phyloP scores from a whole-genome alignment of 305 asterid genomes.

The Fraxinus latifolia region DNA sequence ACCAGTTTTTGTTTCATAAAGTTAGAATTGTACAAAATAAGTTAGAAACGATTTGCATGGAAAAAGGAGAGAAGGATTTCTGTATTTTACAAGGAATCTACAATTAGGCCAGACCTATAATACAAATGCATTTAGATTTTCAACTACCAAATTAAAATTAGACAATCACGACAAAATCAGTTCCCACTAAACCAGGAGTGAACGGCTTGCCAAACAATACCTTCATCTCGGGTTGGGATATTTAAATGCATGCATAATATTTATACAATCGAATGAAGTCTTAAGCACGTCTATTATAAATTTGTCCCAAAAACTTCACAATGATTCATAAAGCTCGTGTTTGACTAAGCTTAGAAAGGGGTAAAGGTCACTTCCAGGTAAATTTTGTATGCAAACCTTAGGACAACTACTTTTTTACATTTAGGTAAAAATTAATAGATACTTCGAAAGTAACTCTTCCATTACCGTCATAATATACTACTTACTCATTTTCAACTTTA shows the following conservation, averaged over 20 bases:
- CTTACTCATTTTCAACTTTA: background rate
- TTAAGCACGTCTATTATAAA: background rate
- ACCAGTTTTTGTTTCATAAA: background rate
- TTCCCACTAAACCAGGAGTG: background rate
- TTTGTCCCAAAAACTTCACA: background rate
- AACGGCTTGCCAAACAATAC: background rate
- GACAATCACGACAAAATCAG: background rate
- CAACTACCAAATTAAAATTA: slow-evolving; percentile 3
- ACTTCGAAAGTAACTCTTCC: background rate
- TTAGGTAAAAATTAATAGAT: background rate
- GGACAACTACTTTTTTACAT: background rate
- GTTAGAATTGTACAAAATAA: background rate
- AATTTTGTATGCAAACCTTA: background rate
- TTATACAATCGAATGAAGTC: background rate
- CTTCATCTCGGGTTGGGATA: background rate
- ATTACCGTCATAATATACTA: background rate
- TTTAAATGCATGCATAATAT: background rate
- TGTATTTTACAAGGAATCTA: background rate
- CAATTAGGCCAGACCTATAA: background rate
- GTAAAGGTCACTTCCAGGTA: background rate
- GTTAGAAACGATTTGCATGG: background rate
- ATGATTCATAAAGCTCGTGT: background rate
- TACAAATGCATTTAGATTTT: background rate
- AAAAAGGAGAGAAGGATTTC: background rate
- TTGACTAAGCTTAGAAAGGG: background rate